Percentiles rank a stretch among this genome's conserved stretches.
Evolutionary conservation across 116 monocot species (phyloP).

Genomic region (Papilionanthe hybrid): DNA sequence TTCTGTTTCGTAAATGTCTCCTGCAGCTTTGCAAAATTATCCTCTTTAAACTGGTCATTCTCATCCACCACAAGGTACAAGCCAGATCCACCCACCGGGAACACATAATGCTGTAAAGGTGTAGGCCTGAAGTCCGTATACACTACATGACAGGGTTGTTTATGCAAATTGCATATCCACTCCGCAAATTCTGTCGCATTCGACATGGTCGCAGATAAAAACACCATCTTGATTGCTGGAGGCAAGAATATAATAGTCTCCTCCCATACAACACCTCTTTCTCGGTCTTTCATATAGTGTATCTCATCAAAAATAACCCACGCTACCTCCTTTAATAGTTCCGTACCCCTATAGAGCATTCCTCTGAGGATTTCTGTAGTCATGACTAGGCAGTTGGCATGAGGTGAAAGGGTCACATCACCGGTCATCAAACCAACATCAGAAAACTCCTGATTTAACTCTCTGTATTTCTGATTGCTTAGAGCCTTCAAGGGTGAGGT

Average conservation of each 20-base stretch:
- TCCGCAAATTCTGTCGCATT: slow-evolving; percentile 99
- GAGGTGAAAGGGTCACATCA: slow-evolving; percentile 85
- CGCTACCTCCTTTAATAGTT: slow-evolving; percentile 94
- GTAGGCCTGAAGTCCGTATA: slow-evolving; percentile 98
- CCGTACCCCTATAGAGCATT: slow-evolving; percentile 95
- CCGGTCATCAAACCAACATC: slow-evolving; percentile 99
- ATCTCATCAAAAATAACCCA: slow-evolving; percentile 99
- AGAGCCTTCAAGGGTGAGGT: slow-evolving; percentile 96
- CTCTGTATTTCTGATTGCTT: slow-evolving; percentile 97
- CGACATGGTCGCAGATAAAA: slow-evolving; percentile 97
- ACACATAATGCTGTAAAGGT: slow-evolving; percentile 90
- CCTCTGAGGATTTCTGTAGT: slow-evolving; percentile 95
- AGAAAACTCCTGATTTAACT: slow-evolving; percentile 87
- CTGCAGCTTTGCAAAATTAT: slow-evolving; percentile 78
- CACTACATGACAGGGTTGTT: slow-evolving; percentile 97
- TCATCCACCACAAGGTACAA: slow-evolving; percentile 97
- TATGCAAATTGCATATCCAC: slow-evolving; percentile 94
- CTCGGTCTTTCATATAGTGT: slow-evolving; percentile 99
- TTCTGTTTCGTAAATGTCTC: slow-evolving; percentile 73
- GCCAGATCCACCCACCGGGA: slow-evolving; percentile 84
- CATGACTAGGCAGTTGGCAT: slow-evolving; percentile 96
- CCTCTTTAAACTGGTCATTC: slow-evolving; percentile 93
- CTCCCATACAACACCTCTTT: slow-evolving; percentile 99
- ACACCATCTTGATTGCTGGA: slow-evolving; percentile 97
- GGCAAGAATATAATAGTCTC: slow-evolving; percentile 97